Conservation (phyloP, 2,329 filamentous ascomycete species). For the Seiridium cupressi region DNA sequence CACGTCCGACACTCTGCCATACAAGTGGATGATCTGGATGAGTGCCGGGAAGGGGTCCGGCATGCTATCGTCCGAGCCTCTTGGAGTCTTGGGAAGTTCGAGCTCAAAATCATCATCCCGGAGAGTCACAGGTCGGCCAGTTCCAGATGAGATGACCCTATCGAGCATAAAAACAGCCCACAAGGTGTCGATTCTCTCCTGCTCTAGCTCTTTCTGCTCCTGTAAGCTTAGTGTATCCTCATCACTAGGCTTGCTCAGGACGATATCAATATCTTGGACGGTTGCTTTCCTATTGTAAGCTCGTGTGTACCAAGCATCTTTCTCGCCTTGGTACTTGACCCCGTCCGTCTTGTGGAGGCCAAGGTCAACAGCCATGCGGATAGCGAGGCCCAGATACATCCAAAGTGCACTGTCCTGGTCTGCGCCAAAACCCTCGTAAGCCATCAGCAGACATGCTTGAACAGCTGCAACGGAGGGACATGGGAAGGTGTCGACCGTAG, state of each 20-base stretch:
- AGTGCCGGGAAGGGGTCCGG: slow-evolving; percentile 78
- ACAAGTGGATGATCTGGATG: slow-evolving; percentile 81
- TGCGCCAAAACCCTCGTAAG: slow-evolving; percentile 85
- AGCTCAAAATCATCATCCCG: slow-evolving; percentile 84
- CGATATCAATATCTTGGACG: slow-evolving; percentile 16
- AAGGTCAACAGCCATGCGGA: slow-evolving; percentile 78
- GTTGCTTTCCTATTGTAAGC: slow-evolving; percentile 36
- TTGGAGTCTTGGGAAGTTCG: slow-evolving; percentile 55
- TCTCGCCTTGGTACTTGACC: slow-evolving; percentile 58
- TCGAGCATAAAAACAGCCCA: slow-evolving; percentile 91
- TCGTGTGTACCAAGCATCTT: slow-evolving; percentile 47
- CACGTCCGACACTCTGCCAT: slow-evolving; percentile 79
- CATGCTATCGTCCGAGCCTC: slow-evolving; percentile 61
- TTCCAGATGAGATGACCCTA: slow-evolving; percentile 82
- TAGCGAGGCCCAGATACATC: slow-evolving; percentile 90
- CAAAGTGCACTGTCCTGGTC: slow-evolving; percentile 86
- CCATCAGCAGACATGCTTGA: slow-evolving; percentile 79
- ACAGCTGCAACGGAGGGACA: slow-evolving; percentile 82
- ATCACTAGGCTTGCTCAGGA: slow-evolving; percentile 37
- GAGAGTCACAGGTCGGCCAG: slow-evolving; percentile 78
- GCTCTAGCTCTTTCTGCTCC: slow-evolving; percentile 67
- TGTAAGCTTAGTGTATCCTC: slow-evolving; percentile 39
- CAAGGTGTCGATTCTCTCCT: slow-evolving; percentile 82
- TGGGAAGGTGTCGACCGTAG: slow-evolving; percentile 77
- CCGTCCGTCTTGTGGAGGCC: slow-evolving; percentile 82